A percentile compares a stretch with the other conserved stretches of the same genome.
Evolutionary conservation across 75 land plant species (phyloP).

Genomic region (Adiantum capillusveneris): DNA sequence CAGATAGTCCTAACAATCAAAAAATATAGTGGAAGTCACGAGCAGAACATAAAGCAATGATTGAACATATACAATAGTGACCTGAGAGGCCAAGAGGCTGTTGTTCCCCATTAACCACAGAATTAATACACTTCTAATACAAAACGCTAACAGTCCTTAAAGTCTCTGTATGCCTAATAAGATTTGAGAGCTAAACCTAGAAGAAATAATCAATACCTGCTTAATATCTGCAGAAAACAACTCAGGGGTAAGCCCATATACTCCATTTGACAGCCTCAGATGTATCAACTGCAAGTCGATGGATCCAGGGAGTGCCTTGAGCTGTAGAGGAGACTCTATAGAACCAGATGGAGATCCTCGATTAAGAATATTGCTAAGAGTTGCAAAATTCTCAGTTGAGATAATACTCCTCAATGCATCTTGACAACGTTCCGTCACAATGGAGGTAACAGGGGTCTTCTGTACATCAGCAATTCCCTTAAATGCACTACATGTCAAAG

Average conservation of each 20-base stretch:
- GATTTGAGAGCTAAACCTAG: not conserved
- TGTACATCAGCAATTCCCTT: no score
- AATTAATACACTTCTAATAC: no score
- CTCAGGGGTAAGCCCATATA: constrained; percentile 30
- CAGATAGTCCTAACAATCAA: no score
- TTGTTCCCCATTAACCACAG: no score
- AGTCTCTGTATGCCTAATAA: no score
- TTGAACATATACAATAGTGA: no score
- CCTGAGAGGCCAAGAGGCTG: no score
- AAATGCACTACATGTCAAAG: no score
- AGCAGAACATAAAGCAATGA: no score
- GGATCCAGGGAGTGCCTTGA: constrained; percentile 16
- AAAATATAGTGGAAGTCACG: no score
- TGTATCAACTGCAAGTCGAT: constrained; percentile 34
- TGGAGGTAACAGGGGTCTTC: not conserved
- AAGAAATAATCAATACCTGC: constrained; percentile 13
- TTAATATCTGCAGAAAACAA: constrained; percentile 35
- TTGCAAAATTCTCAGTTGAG: constrained; percentile 9
- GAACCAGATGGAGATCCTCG: not conserved
- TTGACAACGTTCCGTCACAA: constrained; percentile 11
- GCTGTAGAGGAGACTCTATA: not conserved
- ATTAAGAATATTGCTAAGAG: constrained; percentile 2
- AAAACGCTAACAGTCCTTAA: not conserved
- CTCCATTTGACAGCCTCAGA: constrained; percentile 34
- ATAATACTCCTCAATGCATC: constrained; percentile 9